Percentiles rank a stretch among this genome's conserved stretches.
Evolutionary conservation across 192 early-diverging fungal genomes (phyloP).

Genomic region (Tieghemiomyces parasiticus): DNA sequence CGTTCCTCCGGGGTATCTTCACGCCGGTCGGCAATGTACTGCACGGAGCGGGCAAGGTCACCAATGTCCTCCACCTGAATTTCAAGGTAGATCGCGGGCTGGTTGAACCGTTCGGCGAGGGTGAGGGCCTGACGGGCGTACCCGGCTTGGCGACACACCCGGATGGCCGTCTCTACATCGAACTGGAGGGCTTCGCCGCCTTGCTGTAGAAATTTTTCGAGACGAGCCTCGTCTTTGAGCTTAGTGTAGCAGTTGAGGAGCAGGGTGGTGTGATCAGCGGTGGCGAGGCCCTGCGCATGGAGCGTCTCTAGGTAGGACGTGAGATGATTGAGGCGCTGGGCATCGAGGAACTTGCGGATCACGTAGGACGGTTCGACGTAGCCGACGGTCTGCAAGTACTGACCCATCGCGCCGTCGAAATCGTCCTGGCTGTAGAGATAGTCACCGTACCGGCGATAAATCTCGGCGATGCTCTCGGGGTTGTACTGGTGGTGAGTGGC

Average conservation of each 20-base stretch:
- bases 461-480: constrained; percentile 70
- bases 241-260: constrained; percentile 97
- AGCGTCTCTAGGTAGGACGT: constrained; percentile 80
- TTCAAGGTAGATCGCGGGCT: constrained; percentile 73
- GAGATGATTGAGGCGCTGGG: constrained; percentile 81
- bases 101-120: constrained; percentile 65
- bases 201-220: constrained; percentile 77
- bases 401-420: constrained; percentile 77
- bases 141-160: constrained; percentile 80
- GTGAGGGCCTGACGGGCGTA: constrained; percentile 87
- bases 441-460: constrained; percentile 89
- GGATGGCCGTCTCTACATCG: constrained; percentile 89
- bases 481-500: constrained; percentile 40
- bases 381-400: constrained; percentile 85
- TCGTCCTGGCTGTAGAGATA: constrained; percentile 84
- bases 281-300: constrained; percentile 74
- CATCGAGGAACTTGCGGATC: constrained; percentile 92
- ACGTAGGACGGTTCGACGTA: constrained; percentile 92
- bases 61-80: constrained; percentile 83
- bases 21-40: constrained; percentile 47
- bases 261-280: constrained; percentile 89
- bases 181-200: constrained; percentile 61
- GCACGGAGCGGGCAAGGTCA: constrained; percentile 56
- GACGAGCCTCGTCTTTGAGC: constrained; percentile 64
- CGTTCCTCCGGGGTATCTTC: constrained; percentile 19